A percentile compares a stretch with the other conserved stretches of the same genome.
Evolutionary conservation across 208 protist genomes (phyloP).

Genomic region (Trypanosomatidae sp.): DNA sequence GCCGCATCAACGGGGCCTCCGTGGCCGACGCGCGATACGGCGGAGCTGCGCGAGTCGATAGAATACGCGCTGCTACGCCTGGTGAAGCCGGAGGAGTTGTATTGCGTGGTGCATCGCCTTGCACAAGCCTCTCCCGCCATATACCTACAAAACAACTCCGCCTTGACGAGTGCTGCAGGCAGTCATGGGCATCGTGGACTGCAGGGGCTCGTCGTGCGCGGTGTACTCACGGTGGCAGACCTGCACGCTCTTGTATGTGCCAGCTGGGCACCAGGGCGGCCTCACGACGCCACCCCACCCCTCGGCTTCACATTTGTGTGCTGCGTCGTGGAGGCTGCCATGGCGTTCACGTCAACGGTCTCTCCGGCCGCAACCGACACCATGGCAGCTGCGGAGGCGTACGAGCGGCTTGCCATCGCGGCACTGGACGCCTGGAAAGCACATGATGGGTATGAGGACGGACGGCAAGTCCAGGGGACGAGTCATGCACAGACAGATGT

Average conservation of each 20-base stretch:
- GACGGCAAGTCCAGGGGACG: background rate
- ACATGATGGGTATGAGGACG: background rate
- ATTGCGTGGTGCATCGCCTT: slow-evolving; percentile 13
- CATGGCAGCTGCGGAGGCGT: background rate
- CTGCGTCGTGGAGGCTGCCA: slow-evolving; percentile 16
- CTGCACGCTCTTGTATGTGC: slow-evolving; percentile 24
- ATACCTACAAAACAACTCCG: background rate
- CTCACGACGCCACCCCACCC: slow-evolving; percentile 17
- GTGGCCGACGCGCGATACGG: slow-evolving; percentile 1
- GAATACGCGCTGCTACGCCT: slow-evolving; percentile 34
- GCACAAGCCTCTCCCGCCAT: background rate
- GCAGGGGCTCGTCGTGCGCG: slow-evolving; percentile 4
- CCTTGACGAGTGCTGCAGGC: background rate
- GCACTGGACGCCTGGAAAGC: slow-evolving; percentile 11
- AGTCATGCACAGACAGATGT: background rate
- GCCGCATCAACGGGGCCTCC: background rate
- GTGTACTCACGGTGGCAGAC: slow-evolving; percentile 28
- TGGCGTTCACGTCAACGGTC: slow-evolving; percentile 1
- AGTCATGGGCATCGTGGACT: background rate
- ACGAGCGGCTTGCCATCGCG: slow-evolving; percentile 5
- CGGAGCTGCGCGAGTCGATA: slow-evolving; percentile 24
- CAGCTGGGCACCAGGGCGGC: slow-evolving; percentile 13
- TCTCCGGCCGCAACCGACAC: background rate
- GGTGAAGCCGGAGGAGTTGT: slow-evolving; percentile 20
- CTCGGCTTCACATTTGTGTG: slow-evolving; percentile 21